Conservation (phyloP, 1,139 yeast genomes). For the Debaryomycetaceae sp. region DNA sequence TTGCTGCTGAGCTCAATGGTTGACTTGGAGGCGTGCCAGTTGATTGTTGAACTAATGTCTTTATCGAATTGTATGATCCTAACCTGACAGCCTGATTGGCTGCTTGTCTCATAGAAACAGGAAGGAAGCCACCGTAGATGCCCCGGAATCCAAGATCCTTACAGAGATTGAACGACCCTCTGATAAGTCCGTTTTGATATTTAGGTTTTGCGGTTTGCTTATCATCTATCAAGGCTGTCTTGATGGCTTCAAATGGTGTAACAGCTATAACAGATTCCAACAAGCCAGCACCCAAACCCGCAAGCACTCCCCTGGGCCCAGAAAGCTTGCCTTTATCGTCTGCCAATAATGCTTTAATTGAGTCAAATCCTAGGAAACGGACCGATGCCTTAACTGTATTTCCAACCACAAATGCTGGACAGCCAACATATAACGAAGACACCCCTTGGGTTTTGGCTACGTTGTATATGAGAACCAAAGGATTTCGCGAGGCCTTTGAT, state of each 20-base stretch:
- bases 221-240: constrained; percentile 93
- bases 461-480: constrained; percentile 71
- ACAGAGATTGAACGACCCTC: constrained; percentile 62
- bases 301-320: constrained; percentile 87
- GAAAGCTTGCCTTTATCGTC: constrained; percentile 86
- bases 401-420: constrained; percentile 95
- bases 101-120: constrained; percentile 94
- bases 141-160: constrained; percentile 80
- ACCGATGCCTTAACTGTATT: constrained; percentile 95
- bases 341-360: constrained; percentile 69
- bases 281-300: constrained; percentile 95
- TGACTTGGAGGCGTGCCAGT: constrained; percentile 61
- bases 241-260: constrained; percentile 95
- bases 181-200: constrained; percentile 65
- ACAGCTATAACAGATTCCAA: constrained; percentile 90
- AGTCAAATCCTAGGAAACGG: constrained; percentile 88
- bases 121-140: constrained; percentile 82
- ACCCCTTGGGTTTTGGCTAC: constrained; percentile 80
- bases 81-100: constrained; percentile 92
- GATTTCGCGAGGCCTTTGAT: constrained; percentile 72
- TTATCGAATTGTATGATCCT: constrained; percentile 89
- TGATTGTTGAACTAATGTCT: constrained; percentile 74
- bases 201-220: constrained; percentile 72
- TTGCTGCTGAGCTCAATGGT: constrained; percentile 74
- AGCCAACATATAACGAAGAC: constrained; percentile 83